phyloP scores from a whole-genome alignment of 441 rosid species.

The Flueggea neowawraea region DNA sequence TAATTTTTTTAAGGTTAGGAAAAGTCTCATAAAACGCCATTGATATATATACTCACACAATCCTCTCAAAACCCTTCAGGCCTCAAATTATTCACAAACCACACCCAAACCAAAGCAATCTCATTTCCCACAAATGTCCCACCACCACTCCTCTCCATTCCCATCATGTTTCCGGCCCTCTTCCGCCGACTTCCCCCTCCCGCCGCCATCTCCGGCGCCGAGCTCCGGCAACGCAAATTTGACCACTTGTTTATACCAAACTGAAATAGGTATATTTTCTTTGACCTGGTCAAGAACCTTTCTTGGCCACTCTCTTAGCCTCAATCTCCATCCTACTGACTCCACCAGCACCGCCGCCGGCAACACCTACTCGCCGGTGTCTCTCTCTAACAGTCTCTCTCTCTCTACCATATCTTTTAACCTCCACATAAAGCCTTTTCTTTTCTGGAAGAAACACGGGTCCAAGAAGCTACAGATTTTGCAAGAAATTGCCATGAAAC shows the following conservation, averaged over 20 bases:
- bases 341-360: conserved; percentile 35
- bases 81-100: too few relatives aligned
- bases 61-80: too few relatives aligned
- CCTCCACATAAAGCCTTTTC: conserved; percentile 57
- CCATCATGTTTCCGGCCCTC: conserved; percentile 63
- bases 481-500: conserved; percentile 65
- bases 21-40: too few relatives aligned
- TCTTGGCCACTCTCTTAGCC: conserved; percentile 76
- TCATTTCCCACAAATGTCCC: conserved; percentile 32
- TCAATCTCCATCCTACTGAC: conserved; percentile 60
- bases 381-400: conserved; percentile 46
- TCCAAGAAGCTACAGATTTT: conserved; percentile 54
- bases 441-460: conserved; percentile 76
- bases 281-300: conserved; percentile 76
- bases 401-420: conserved; percentile 52
- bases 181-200: conserved; percentile 21
- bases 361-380: conserved; percentile 38
- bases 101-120: neutral
- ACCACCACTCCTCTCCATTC: conserved; percentile 40
- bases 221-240: conserved; percentile 55
- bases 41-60: too few relatives aligned
- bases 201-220: conserved; percentile 25
- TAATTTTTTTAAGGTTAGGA: too few relatives aligned
- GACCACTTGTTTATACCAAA: conserved; percentile 69
- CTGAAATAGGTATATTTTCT: conserved; percentile 74